Percentiles rank a stretch among this genome's conserved stretches.
Conservation (phyloP, 2,329 filamentous ascomycete genomes). For the Botrytis fabae region DNA sequence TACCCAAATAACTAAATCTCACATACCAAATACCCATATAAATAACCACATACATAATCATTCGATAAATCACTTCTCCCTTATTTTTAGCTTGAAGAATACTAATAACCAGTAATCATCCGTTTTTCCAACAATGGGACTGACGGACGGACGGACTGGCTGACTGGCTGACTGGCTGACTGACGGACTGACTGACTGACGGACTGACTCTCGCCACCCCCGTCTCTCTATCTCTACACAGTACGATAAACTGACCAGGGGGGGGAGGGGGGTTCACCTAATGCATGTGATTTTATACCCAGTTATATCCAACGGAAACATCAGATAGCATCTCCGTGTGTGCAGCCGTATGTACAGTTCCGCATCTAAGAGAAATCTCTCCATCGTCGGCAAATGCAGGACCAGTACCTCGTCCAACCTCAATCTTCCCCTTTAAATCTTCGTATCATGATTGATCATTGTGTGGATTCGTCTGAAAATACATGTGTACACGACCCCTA, state of each 20-base stretch:
- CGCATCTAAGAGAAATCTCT: slow-evolving; percentile 2
- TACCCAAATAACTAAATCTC: no score
- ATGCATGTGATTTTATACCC: slow-evolving; percentile 11
- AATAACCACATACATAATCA: background rate
- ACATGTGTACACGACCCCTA: background rate
- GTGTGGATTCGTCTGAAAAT: background rate
- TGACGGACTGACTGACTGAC: background rate
- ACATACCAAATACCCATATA: no score
- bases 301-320: slow-evolving; percentile 10
- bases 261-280: no score
- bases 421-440: background rate
- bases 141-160: background rate
- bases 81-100: background rate
- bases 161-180: background rate
- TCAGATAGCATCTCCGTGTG: slow-evolving; percentile 5
- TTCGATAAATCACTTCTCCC: background rate
- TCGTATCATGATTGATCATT: background rate
- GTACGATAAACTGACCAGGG: background rate
- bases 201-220: background rate
- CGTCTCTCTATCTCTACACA: background rate
- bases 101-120: background rate
- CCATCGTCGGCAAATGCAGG: background rate
- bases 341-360: background rate
- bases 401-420: background rate
- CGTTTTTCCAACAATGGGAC: background rate